Conservation (phyloP, 164 flowering plant genomes). For the Platanus orientalis region DNA sequence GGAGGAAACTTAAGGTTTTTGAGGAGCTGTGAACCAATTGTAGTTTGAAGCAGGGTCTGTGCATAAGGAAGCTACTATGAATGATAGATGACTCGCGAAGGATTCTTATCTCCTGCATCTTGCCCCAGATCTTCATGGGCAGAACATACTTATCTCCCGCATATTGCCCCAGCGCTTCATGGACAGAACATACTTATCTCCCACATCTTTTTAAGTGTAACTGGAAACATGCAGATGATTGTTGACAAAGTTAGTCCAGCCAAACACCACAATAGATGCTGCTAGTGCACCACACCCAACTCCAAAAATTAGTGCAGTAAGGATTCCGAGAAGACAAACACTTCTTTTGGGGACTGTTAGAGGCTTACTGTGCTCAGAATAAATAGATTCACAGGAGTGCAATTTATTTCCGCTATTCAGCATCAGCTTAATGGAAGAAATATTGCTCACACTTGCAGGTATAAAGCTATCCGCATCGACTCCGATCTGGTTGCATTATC, state of each 20-base stretch:
- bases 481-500: constrained; percentile 57
- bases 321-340: constrained; percentile 39
- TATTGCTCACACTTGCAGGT: constrained; percentile 34
- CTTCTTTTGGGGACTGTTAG: constrained; percentile 19
- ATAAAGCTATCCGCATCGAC: constrained; percentile 38
- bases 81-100: constrained; percentile 63
- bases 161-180: too few relatives aligned
- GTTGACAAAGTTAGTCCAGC: constrained; percentile 48
- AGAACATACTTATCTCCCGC: too few relatives aligned
- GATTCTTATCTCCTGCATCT: too few relatives aligned
- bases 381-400: constrained; percentile 72
- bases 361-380: constrained; percentile 13
- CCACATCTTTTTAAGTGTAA: too few relatives aligned
- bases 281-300: constrained; percentile 68
- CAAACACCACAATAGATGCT: constrained; percentile 45
- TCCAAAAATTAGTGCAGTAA: constrained; percentile 59
- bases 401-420: constrained; percentile 47
- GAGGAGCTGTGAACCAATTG: constrained; percentile 47
- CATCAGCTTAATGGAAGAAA: constrained; percentile 37
- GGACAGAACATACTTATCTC: too few relatives aligned
- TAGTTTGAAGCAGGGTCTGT: constrained; percentile 28
- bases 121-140: too few relatives aligned
- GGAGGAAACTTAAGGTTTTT: constrained; percentile 49
- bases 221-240: too few relatives aligned
- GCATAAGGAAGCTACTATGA: constrained; percentile 32